These are phyloP conservation scores for Pythium sukuiense DNA, from an alignment of 352 stramenopile genomes.

Conservation along the genomic window DNA sequence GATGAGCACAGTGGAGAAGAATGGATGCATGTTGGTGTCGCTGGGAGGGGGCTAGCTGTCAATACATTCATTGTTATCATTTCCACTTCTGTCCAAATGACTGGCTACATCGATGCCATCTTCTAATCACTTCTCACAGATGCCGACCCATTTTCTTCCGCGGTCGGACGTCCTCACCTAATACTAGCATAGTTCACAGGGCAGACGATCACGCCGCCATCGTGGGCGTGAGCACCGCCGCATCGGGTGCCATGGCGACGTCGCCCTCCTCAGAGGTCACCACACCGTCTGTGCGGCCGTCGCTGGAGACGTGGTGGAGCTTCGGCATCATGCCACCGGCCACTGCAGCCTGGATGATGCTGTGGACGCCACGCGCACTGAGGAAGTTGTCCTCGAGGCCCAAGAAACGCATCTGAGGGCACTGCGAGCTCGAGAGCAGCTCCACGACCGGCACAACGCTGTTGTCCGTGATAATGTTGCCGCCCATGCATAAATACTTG, in stretches of 20 bases:
- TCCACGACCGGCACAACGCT: constrained; percentile 68
- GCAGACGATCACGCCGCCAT: constrained; percentile 13
- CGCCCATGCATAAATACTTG: constrained; percentile 84
- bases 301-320: constrained; percentile 71
- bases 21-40: background rate
- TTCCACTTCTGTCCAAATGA: constrained; percentile 1
- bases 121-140: background rate
- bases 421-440: constrained; percentile 57
- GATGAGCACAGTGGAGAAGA: background rate
- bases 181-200: background rate
- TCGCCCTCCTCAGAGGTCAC: background rate
- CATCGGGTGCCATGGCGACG: background rate
- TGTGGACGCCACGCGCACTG: constrained; percentile 68
- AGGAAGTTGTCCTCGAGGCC: constrained; percentile 83
- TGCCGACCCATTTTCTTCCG: background rate
- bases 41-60: background rate
- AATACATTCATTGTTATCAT: constrained; percentile 5
- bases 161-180: background rate
- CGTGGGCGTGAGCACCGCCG: constrained; percentile 11
- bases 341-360: constrained; percentile 73
- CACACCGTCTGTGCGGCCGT: constrained; percentile 31
- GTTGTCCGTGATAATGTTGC: constrained; percentile 87
- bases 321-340: constrained; percentile 83
- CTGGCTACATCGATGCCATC: background rate
- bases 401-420: constrained; percentile 77